Base-by-base conservation (phyloP, 2,329 filamentous ascomycete genomes). In the Alternaria burnsii region DNA sequence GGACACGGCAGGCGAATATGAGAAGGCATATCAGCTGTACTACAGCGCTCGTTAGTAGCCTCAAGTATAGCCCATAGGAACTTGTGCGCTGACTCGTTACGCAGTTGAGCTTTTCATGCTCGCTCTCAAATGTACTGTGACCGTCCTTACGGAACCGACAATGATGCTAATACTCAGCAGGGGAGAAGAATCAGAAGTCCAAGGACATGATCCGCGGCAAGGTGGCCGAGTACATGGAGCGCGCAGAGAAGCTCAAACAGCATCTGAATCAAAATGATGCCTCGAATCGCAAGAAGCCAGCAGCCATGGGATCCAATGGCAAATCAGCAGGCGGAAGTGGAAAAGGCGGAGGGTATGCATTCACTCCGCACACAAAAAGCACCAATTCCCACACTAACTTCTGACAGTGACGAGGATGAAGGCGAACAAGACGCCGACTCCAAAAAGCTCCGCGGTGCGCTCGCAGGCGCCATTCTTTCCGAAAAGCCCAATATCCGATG, bases 201-300 rank as follows among this genome's bases (percentile, higher is more conserved):
- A 98, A 98, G 84, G 93, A 96, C 77, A 97, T 97, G 87, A 97
- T 99, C 80, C 91, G 95, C 71, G 89, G 91, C 71, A 98, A 98
- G 84, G 93, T 94, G 20, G 91, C 86, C 72, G 94, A 97, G 78
- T 99, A 99, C 85, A 97, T 99, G 91, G 94, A 97, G 81, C 92
- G 95, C 65, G 95, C 95, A 66, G 95, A 99, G 84, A 98, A 98
- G 84, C 88, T 99, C 67, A 99, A 99, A 82, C 88, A 90, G 57
- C 95, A 98, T 77, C 83, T 99, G 41, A 85, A 89, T 52, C 90
- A 94, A 67, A 85, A 87, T 55, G 91, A 95, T 66, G 78, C 76
- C 36, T 83, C 83, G 43, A 91, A 91, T 73, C 83, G 84, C 68
- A 91, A 89, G 78, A 92, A 91, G 75, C 86, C 89, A 12, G 87